These are phyloP conservation scores for Yamadazyma nakazawae DNA, from an alignment of 805 yeast species.

Conservation along the genomic window DNA sequence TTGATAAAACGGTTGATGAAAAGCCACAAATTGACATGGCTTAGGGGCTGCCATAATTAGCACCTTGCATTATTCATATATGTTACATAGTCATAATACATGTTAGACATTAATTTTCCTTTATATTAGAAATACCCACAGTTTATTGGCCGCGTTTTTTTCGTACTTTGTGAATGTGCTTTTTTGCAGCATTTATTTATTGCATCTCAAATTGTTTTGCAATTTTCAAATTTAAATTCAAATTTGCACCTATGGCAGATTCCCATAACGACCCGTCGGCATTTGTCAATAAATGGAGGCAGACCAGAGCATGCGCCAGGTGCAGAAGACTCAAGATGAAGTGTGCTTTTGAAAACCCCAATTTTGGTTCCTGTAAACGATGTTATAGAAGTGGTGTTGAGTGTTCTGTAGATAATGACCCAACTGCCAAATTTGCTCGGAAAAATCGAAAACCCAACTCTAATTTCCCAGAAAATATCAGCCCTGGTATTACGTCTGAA, in stretches of 20 bases:
- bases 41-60: background rate
- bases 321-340: constrained; percentile 53
- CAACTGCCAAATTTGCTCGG: constrained; percentile 42
- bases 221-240: background rate
- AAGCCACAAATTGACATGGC: constrained; percentile 39
- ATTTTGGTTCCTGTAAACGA: constrained; percentile 40
- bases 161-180: no score
- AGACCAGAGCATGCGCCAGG: constrained; percentile 52
- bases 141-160: no score
- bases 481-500: constrained; percentile 15
- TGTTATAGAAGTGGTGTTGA: constrained; percentile 42
- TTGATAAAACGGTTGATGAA: constrained; percentile 55
- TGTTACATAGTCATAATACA: constrained; percentile 5
- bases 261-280: constrained; percentile 4
- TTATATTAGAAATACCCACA: no score
- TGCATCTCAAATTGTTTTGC: background rate
- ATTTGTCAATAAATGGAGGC: constrained; percentile 45
- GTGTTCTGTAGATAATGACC: constrained; percentile 51
- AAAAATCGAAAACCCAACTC: constrained; percentile 26
- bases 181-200: background rate
- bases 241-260: background rate
- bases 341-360: constrained; percentile 49
- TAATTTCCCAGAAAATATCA: constrained; percentile 13
- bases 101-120: background rate
- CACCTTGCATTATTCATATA: constrained; percentile 5